phyloP scores from a whole-genome alignment of 1,284 basidiomycete species.

The Cystobasidiaceae sp. region DNA sequence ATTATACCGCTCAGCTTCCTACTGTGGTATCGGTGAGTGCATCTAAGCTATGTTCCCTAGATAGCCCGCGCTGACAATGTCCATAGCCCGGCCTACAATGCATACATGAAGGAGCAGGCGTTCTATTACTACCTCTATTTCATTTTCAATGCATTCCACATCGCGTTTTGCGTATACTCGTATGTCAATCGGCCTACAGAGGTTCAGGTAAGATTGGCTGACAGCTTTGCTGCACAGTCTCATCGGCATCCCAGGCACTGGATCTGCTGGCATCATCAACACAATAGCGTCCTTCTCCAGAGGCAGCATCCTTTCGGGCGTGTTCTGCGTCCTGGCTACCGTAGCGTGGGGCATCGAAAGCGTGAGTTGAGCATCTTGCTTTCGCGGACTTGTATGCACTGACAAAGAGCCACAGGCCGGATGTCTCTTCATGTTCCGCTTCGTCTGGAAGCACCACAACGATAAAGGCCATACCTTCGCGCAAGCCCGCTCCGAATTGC shows the following conservation, averaged over 20 bases:
- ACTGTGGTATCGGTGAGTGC: slow-evolving; percentile 44
- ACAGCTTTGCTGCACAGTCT: slow-evolving; percentile 52
- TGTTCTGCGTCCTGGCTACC: slow-evolving; percentile 72
- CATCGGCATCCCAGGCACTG: slow-evolving; percentile 60
- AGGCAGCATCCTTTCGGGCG: slow-evolving; percentile 60
- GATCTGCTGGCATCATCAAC: slow-evolving; percentile 90
- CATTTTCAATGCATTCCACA: slow-evolving; percentile 88
- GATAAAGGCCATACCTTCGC: slow-evolving; percentile 73
- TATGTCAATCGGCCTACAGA: no score
- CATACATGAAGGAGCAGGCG: slow-evolving; percentile 78
- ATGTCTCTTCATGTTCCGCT: slow-evolving; percentile 31
- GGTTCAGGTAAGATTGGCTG: slow-evolving; percentile 54
- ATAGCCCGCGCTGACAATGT: not conserved
- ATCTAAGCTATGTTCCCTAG: slow-evolving; percentile 77
- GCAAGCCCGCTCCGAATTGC: slow-evolving; percentile 78
- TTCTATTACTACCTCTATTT: slow-evolving; percentile 71
- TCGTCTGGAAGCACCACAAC: slow-evolving; percentile 80
- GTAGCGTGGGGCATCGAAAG: slow-evolving; percentile 84
- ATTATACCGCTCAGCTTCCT: slow-evolving; percentile 56
- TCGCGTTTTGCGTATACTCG: slow-evolving; percentile 81
- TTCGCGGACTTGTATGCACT: not conserved
- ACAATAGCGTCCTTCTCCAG: slow-evolving; percentile 50
- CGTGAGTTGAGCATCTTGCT: slow-evolving; percentile 62
- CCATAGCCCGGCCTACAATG: slow-evolving; percentile 23
- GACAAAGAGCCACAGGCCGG: slow-evolving; percentile 18